Conservation (phyloP, 2,329 filamentous ascomycete genomes). For the Fusarium sp. region DNA sequence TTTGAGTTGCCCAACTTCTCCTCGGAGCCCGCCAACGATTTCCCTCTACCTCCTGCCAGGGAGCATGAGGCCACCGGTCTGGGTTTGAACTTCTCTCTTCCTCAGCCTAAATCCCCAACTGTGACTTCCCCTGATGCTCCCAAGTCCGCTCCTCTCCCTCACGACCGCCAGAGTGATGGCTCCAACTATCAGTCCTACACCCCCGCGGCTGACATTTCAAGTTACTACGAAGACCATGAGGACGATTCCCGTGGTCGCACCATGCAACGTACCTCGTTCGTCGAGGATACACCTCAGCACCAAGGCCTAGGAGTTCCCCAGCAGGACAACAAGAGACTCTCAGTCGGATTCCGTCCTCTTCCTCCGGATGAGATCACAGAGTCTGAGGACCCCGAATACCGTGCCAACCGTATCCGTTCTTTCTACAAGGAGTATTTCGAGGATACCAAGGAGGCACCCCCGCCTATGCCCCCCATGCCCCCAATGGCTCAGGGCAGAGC, state of each 20-base stretch:
- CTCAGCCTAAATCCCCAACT: conserved; percentile 43
- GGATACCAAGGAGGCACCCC: conserved; percentile 69
- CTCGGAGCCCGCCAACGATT: conserved; percentile 31
- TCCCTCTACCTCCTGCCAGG: conserved; percentile 40
- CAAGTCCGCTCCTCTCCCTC: conserved; percentile 34
- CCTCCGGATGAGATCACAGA: conserved; percentile 83
- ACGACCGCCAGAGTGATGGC: conserved; percentile 30
- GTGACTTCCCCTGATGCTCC: conserved; percentile 31
- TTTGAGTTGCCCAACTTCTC: conserved; percentile 38
- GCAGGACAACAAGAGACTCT: conserved; percentile 67
- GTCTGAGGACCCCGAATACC: conserved; percentile 89
- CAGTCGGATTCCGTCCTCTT: conserved; percentile 81
- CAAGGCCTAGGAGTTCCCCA: conserved; percentile 63
- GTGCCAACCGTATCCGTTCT: conserved; percentile 95
- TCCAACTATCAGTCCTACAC: conserved; percentile 39
- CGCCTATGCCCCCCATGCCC: conserved; percentile 53
- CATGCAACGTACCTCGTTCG: conserved; percentile 43
- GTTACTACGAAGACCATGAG: conserved; percentile 48
- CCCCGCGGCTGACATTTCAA: conserved; percentile 44
- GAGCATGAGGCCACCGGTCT: conserved; percentile 45
- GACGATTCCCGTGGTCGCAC: conserved; percentile 50
- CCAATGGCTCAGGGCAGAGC: conserved; percentile 36
- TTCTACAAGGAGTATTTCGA: conserved; percentile 99
- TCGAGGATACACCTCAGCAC: conserved; percentile 42
- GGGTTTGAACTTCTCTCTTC: conserved; percentile 50